Evolutionary conservation across 805 yeast species (phyloP).

Genomic region (Cyberlindnera subsufficiens): DNA sequence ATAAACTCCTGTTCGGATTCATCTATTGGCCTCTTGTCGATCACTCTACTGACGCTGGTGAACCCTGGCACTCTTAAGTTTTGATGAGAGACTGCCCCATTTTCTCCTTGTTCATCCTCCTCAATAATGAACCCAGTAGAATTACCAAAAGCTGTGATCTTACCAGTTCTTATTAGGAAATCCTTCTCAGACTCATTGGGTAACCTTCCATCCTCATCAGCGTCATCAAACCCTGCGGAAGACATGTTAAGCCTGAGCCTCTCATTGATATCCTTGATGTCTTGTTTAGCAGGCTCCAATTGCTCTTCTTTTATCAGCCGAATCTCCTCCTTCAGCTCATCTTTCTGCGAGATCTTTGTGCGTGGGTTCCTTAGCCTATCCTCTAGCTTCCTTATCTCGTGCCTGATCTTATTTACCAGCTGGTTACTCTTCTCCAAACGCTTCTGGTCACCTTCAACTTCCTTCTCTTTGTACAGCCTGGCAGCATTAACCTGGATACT

Average conservation of each 20-base stretch:
- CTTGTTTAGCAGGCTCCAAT: slow-evolving; percentile 47
- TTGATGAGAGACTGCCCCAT: slow-evolving; percentile 14
- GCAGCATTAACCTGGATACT: slow-evolving; percentile 68
- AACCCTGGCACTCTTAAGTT: slow-evolving; percentile 22
- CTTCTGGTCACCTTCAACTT: slow-evolving; percentile 66
- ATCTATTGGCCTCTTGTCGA: slow-evolving; percentile 9
- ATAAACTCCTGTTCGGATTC: slow-evolving; percentile 13
- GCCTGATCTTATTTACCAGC: slow-evolving; percentile 36
- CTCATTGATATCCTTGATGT: slow-evolving; percentile 54
- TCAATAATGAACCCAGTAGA: slow-evolving; percentile 46
- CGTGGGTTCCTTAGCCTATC: slow-evolving; percentile 43
- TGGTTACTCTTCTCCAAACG: slow-evolving; percentile 64
- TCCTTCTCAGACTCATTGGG: slow-evolving; percentile 80
- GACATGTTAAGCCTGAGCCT: slow-evolving; percentile 33
- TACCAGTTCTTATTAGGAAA: slow-evolving; percentile 80
- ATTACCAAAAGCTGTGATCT: slow-evolving; percentile 88
- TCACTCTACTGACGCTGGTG: slow-evolving; percentile 6
- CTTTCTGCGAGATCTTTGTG: slow-evolving; percentile 61
- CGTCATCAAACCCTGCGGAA: slow-evolving; percentile 1
- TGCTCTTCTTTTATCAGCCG: slow-evolving; percentile 43
- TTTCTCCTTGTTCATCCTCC: slow-evolving; percentile 26
- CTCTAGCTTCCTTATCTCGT: slow-evolving; percentile 42
- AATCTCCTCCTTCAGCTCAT: slow-evolving; percentile 49
- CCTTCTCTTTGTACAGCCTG: slow-evolving; percentile 50
- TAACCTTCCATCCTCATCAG: slow-evolving; percentile 25